Percentiles rank a stretch among this genome's conserved stretches.
Conservation (phyloP, 768 basidiomycete species). For the Leccinellum albellum region DNA sequence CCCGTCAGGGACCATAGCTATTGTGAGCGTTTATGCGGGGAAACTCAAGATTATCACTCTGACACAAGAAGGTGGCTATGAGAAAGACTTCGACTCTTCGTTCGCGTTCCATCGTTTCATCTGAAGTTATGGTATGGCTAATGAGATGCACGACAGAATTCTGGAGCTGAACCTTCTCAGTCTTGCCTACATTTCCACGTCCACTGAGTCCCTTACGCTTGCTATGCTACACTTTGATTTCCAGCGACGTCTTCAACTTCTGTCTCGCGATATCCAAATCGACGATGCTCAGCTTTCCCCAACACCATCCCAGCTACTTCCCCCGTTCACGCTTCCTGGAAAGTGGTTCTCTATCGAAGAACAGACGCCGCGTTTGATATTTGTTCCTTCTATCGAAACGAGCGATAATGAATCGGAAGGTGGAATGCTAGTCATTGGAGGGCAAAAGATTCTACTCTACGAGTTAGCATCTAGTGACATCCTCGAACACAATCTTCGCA, state of each 20-base stretch:
- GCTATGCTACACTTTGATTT: constrained; percentile 69
- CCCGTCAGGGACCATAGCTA: constrained; percentile 54
- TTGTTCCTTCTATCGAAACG: constrained; percentile 24
- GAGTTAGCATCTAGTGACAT: constrained; percentile 48
- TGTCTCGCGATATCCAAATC: constrained; percentile 53
- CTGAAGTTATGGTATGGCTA: background rate
- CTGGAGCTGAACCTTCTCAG: constrained; percentile 67
- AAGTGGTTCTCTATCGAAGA: constrained; percentile 42
- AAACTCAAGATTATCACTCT: constrained; percentile 64
- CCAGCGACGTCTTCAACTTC: constrained; percentile 56
- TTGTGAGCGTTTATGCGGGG: constrained; percentile 65
- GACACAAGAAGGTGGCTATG: constrained; percentile 46
- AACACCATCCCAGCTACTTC: constrained; percentile 44
- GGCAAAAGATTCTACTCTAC: constrained; percentile 58
- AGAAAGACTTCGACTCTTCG: constrained; percentile 61
- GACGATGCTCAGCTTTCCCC: constrained; percentile 47
- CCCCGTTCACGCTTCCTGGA: constrained; percentile 49
- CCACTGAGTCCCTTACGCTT: constrained; percentile 45
- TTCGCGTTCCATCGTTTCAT: constrained; percentile 34
- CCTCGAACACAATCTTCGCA: constrained; percentile 52
- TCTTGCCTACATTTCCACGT: constrained; percentile 52
- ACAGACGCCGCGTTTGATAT: constrained; percentile 38
- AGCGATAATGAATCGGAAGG: constrained; percentile 43
- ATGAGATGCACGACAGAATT: constrained; percentile 38
- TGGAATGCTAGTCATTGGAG: constrained; percentile 71